Conservation (phyloP, 805 yeast species). For the Blastobotrys americana region DNA sequence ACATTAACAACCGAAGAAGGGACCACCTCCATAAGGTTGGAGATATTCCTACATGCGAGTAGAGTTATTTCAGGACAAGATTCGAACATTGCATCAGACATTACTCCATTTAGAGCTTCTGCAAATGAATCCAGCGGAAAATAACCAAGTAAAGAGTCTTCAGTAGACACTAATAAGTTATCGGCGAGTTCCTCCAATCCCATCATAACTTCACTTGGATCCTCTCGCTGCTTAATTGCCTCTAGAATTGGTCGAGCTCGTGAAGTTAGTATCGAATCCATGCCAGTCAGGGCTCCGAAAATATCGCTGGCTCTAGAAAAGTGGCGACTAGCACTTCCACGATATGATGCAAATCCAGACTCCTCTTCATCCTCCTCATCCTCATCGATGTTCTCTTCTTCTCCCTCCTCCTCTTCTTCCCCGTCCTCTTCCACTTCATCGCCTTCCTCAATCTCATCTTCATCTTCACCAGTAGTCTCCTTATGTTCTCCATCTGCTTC, state of each 20-base stretch:
- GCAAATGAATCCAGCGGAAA: constrained; percentile 56
- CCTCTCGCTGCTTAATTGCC: constrained; percentile 23
- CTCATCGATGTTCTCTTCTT: constrained; percentile 23
- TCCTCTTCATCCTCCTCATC: constrained; percentile 22
- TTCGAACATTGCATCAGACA: constrained; percentile 49
- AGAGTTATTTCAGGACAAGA: constrained; percentile 75
- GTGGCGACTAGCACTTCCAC: constrained; percentile 8
- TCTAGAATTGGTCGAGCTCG: constrained; percentile 20
- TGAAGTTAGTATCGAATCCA: constrained; percentile 20
- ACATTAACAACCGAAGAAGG: constrained; percentile 57
- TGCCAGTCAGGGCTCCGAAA: constrained; percentile 22
- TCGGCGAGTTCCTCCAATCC: constrained; percentile 31
- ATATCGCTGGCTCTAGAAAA: constrained; percentile 12
- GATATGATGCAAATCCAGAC: constrained; percentile 12
- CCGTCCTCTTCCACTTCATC: constrained; percentile 19
- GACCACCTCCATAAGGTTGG: constrained; percentile 70
- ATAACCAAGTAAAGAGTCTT: constrained; percentile 22
- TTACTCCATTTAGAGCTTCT: constrained; percentile 46
- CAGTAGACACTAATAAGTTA: constrained; percentile 28
- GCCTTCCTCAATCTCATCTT: constrained; percentile 21
- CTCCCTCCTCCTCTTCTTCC: constrained; percentile 24
- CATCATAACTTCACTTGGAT: constrained; percentile 25
- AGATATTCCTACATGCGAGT: constrained; percentile 75
- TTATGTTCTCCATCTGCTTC: constrained; percentile 15
- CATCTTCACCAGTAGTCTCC: constrained; percentile 25